Evolutionary conservation across 208 protist species (phyloP), one percentile per base, ranked within the genome.

Genomic region (Acanthamoeba sp.): DNA sequence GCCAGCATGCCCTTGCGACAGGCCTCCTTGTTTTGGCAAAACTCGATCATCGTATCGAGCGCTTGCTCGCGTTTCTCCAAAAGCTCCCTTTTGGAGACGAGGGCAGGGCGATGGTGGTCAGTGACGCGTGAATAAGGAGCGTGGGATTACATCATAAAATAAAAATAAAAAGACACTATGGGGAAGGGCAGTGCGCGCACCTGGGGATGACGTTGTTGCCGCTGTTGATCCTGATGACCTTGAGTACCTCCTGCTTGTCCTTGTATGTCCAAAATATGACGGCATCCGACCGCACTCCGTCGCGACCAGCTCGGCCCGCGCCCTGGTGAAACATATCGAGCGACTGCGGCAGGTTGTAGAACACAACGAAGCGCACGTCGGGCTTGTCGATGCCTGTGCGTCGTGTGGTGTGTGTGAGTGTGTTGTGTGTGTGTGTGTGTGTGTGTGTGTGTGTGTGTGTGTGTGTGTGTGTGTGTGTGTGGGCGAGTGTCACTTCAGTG

Each of bases 271-370:
- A 82, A 18, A 82, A 82, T 18, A 82, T 82, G 20, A 55, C 73
- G 29, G 34, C 27, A 29, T 80, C 38, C 1, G 91, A 12, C 3
- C 6, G 6, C 10, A 57, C 38, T 0, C 91, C 91, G 57, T 94
- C 91, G 14, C 91, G 14, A 1, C 91, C 91, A 20, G 91, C 69
- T 20, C 91, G 97, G 40, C 99, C 99, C 32, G 97, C 98, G 94
- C 99, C 99, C 95, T 99, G 99, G 69, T 99, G 98, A 95, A 99
- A 99, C 27, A 95, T 97, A 96, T 99, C 99, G 16, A 99, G 85
- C 29, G n/a, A 99, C 76, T 98, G 98, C 0, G 99, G 99, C 12
- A 99, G 95, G 0, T 96, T 96, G 50, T 98, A 97, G 97, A 99
- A 99, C 50, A 99, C 95, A 4, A 99, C 98, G 94, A 97, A 98